These are phyloP conservation scores for Albugo laibachii DNA, from an alignment of 352 stramenopile genomes.

Conservation along the genomic window DNA sequence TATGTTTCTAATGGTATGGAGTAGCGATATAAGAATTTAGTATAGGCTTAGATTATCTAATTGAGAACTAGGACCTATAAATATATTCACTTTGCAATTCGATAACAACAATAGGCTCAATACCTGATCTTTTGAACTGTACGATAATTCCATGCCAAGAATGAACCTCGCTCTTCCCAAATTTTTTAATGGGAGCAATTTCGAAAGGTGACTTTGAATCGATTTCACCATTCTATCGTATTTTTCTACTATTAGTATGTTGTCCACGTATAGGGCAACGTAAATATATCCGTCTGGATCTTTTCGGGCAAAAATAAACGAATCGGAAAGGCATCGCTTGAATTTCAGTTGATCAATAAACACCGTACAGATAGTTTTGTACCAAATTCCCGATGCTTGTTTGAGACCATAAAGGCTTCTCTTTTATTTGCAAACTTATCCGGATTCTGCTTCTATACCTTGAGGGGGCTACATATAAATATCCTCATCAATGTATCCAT, in stretches of 20 bases:
- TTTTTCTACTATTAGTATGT: slow-evolving; percentile 8
- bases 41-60: no score
- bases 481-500: slow-evolving; percentile 7
- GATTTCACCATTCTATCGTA: neutral
- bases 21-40: no score
- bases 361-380: slow-evolving; percentile 8
- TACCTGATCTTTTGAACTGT: neutral
- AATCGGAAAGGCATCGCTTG: slow-evolving; percentile 1
- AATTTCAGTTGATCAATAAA: slow-evolving; percentile 6
- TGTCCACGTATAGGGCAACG: slow-evolving; percentile 7
- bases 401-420: slow-evolving; percentile 5
- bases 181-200: slow-evolving; percentile 8
- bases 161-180: slow-evolving; percentile 7
- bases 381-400: slow-evolving; percentile 9
- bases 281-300: slow-evolving; percentile 3
- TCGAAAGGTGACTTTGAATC: slow-evolving; percentile 5
- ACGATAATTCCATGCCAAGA: slow-evolving; percentile 10
- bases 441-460: neutral
- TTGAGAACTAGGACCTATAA: no score
- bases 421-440: neutral
- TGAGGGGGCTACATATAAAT: neutral
- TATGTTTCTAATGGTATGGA: no score
- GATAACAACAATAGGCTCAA: slow-evolving; percentile 6
- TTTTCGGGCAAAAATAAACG: slow-evolving; percentile 9
- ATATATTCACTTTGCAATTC: no score